A percentile compares a stretch with the other conserved stretches of the same genome.
phyloP scores from a whole-genome alignment of 163 green algal genomes.

The Dunaliella salina region DNA sequence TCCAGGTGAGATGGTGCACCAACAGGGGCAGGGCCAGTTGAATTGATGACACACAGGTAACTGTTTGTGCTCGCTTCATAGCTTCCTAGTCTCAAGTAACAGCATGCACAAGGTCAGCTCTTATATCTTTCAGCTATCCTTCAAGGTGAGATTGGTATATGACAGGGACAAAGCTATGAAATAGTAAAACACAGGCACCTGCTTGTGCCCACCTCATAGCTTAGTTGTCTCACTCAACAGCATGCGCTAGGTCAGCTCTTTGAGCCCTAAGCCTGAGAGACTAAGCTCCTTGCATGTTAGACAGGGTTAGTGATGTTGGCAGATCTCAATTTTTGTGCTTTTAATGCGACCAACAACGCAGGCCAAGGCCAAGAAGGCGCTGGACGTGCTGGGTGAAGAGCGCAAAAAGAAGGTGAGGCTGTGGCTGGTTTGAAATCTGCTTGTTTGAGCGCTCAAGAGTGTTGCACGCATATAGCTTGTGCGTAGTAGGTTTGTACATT shows the following conservation, averaged over 20 bases:
- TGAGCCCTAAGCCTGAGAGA: not conserved
- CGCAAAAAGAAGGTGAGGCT: conserved; percentile 4
- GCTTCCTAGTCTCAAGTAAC: not conserved
- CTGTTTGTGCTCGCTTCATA: not conserved
- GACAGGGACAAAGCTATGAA: too few relatives aligned
- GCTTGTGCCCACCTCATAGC: too few relatives aligned
- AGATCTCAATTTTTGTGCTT: not conserved
- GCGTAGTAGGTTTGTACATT: too few relatives aligned
- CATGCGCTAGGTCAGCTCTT: not conserved
- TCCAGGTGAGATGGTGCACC: too few relatives aligned
- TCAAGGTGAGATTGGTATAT: too few relatives aligned
- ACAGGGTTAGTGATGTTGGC: not conserved
- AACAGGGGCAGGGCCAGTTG: too few relatives aligned
- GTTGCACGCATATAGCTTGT: too few relatives aligned
- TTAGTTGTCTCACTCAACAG: not conserved
- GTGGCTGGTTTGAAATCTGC: not conserved
- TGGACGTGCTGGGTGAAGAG: conserved; percentile 14
- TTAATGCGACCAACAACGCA: not conserved
- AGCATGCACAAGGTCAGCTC: too few relatives aligned
- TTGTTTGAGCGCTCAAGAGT: too few relatives aligned
- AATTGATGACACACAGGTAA: too few relatives aligned
- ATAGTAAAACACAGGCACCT: too few relatives aligned
- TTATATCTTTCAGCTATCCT: too few relatives aligned
- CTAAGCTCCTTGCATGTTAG: not conserved
- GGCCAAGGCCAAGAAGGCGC: conserved; percentile 20